Conservation (phyloP, 1,284 basidiomycete species). For the Ustilago cynodontis region DNA sequence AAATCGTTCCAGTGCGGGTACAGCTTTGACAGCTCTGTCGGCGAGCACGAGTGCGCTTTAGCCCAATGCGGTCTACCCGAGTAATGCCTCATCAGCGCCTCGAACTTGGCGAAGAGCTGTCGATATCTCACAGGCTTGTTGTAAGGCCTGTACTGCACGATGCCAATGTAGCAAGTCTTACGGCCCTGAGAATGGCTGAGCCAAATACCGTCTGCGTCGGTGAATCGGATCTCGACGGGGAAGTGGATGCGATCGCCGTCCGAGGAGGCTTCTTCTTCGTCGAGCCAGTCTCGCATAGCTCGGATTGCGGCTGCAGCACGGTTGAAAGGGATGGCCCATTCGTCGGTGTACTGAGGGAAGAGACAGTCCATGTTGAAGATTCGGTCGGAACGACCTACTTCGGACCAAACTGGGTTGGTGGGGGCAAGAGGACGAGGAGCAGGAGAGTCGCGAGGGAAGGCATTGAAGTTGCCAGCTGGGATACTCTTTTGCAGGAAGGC, state of each 20-base stretch:
- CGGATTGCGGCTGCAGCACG: constrained; percentile 76
- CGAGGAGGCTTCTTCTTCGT: constrained; percentile 76
- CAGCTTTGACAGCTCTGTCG: constrained; percentile 76
- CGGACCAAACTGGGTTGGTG: constrained; percentile 37
- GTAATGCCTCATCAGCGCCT: constrained; percentile 79
- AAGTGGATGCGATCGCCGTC: constrained; percentile 88
- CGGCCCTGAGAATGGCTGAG: constrained; percentile 86
- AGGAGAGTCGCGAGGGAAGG: constrained; percentile 40
- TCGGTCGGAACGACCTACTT: constrained; percentile 58
- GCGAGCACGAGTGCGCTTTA: constrained; percentile 85
- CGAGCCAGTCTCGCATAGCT: constrained; percentile 82
- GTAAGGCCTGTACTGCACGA: constrained; percentile 95
- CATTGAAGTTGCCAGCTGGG: constrained; percentile 27
- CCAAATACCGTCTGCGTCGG: constrained; percentile 90
- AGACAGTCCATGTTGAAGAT: constrained; percentile 70
- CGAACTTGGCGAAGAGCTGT: constrained; percentile 83
- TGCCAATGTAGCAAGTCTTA: constrained; percentile 91
- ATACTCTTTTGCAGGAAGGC: constrained; percentile 25
- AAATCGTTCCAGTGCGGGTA: constrained; percentile 91
- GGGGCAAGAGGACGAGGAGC: constrained; percentile 37
- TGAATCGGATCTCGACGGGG: constrained; percentile 92
- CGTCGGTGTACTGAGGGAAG: constrained; percentile 71
- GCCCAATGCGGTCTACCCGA: constrained; percentile 96
- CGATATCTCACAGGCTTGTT: constrained; percentile 88
- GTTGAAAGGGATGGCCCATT: constrained; percentile 88